Evolutionary conservation across 2,329 filamentous ascomycete genomes (phyloP), one percentile per base, ranked within the genome.

Genomic region (Fusarium avenaceum): DNA sequence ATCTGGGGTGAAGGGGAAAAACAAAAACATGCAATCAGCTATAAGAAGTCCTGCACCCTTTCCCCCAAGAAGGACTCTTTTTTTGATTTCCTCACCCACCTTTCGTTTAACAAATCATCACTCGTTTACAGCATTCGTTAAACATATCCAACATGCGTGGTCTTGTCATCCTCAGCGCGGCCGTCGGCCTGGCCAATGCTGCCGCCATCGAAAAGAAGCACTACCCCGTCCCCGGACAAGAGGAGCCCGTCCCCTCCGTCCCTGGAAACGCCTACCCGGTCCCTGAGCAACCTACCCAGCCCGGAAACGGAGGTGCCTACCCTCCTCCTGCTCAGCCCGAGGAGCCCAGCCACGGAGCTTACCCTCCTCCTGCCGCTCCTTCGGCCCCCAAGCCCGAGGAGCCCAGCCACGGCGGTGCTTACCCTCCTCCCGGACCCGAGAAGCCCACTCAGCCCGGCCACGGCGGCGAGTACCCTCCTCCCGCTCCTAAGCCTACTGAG

Each of bases 161-260:
- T 42, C 54, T 70, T 28, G 63, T 70, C 24, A 49, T 70, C 39
- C 17, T 70, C 49, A 46, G 67, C 56, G 67, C 67, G n/a, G 67
- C 67, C 30, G 49, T 70, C n/a, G 52, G 67, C 67, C 30, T 70
- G 22, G 63, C 67, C 26, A 70, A 70, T 20, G 67, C 67, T 33
- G 67, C 67, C 39, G 67, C 48, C 45, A 63, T 69, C 46, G 47
- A 70, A 19, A 65, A 63, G 58, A 53, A 48, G 42, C 28, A 67
- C 24, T 66, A 62, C 62, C 35, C 49, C 7, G 47, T 51, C 22
- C 62, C 66, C 4, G 60, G 49, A 6, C 51, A 40, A 38, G 47
- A 62, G 33, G 24, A 43, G 44, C 47, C 19, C 28, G 56, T 44
- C 26, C 57, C 15, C 11, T 35, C 57, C 8, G 58, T 55, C 11